Conservation (phyloP, 352 stramenopile genomes). For the Phytopythium vexans region DNA sequence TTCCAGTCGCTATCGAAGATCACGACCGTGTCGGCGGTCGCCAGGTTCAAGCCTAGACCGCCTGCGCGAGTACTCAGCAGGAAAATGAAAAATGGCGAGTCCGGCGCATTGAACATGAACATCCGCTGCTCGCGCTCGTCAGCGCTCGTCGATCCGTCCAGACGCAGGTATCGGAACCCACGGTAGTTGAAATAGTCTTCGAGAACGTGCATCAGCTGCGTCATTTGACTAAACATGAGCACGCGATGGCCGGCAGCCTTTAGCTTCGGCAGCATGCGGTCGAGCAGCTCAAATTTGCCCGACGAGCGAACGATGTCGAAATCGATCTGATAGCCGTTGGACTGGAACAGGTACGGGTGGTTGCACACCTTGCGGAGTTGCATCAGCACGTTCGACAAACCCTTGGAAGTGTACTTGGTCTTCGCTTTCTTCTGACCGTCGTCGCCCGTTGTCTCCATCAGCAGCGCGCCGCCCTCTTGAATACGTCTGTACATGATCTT, state of each 20-base stretch:
- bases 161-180: slow-evolving; percentile 92
- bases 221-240: slow-evolving; percentile 92
- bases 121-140: slow-evolving; percentile 97
- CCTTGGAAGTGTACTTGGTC: slow-evolving; percentile 83
- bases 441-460: slow-evolving; percentile 72
- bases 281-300: slow-evolving; percentile 95
- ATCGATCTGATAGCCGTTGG: slow-evolving; percentile 82
- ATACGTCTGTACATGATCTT: slow-evolving; percentile 89
- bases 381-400: slow-evolving; percentile 87
- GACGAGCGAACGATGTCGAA: slow-evolving; percentile 84
- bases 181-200: slow-evolving; percentile 90
- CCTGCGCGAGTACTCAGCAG: slow-evolving; percentile 96
- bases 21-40: slow-evolving; percentile 98
- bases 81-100: slow-evolving; percentile 94
- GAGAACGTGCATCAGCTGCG: slow-evolving; percentile 87
- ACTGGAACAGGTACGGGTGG: slow-evolving; percentile 86
- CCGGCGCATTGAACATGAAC: slow-evolving; percentile 96
- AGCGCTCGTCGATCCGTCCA: slow-evolving; percentile 96
- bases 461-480: slow-evolving; percentile 78
- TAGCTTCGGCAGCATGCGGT: slow-evolving; percentile 96
- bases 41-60: slow-evolving; percentile 97
- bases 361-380: slow-evolving; percentile 89
- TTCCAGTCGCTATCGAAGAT: slow-evolving; percentile 99
- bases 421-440: slow-evolving; percentile 68
- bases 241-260: slow-evolving; percentile 90